Percentiles rank a stretch among this genome's conserved stretches.
phyloP scores from a whole-genome alignment of 495 filamentous ascomycete species.

The Annulohypoxylon bovei region DNA sequence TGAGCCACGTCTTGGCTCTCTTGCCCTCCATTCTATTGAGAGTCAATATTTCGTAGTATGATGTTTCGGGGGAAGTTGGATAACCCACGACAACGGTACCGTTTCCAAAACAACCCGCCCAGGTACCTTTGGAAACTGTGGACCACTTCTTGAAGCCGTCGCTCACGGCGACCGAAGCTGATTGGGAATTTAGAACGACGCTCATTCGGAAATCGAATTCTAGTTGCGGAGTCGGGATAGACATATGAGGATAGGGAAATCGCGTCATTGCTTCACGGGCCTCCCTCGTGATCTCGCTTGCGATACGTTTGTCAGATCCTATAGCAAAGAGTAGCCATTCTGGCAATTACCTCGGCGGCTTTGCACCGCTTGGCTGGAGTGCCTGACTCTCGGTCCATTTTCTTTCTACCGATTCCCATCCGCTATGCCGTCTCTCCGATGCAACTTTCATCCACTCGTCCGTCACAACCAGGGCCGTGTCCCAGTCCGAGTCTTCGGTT shows the following conservation, averaged over 20 bases:
- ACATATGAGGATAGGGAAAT: slow-evolving; percentile 42
- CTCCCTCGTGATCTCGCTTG: slow-evolving; percentile 26
- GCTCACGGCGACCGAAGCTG: slow-evolving; percentile 56
- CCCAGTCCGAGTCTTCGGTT: slow-evolving; percentile 38
- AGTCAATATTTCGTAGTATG: slow-evolving; percentile 1
- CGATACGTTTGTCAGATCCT: slow-evolving; percentile 19
- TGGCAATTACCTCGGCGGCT: slow-evolving; percentile 11
- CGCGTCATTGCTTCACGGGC: slow-evolving; percentile 18
- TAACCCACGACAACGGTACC: slow-evolving; percentile 66
- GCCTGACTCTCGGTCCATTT: slow-evolving; percentile 29
- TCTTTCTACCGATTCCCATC: slow-evolving; percentile 44
- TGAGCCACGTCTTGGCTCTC: slow-evolving; percentile 52
- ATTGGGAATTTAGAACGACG: slow-evolving; percentile 67
- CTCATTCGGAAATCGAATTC: slow-evolving; percentile 72
- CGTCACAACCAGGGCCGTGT: slow-evolving; percentile 34
- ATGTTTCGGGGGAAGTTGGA: background rate
- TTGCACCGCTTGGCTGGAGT: background rate
- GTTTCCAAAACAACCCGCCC: slow-evolving; percentile 69
- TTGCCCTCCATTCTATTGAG: slow-evolving; percentile 64
- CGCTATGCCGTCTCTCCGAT: slow-evolving; percentile 40
- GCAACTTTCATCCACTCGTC: slow-evolving; percentile 24
- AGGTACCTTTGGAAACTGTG: slow-evolving; percentile 66
- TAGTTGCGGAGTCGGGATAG: slow-evolving; percentile 55
- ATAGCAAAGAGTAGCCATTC: background rate
- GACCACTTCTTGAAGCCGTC: slow-evolving; percentile 68